Conservation (phyloP, 805 yeast species). For the Pichia thaimueangensis region DNA sequence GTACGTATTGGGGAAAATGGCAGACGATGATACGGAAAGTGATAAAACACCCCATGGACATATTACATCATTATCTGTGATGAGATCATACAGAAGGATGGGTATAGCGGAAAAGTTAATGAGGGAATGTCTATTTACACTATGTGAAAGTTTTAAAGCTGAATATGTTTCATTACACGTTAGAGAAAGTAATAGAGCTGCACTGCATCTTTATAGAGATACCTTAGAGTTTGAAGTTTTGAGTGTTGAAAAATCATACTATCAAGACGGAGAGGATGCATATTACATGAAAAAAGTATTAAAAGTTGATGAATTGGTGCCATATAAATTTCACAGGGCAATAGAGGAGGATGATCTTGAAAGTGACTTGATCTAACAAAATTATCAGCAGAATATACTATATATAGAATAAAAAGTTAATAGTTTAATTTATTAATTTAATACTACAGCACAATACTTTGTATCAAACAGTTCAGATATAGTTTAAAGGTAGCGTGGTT, state of each 20-base stretch:
- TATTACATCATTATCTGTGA: constrained; percentile 86
- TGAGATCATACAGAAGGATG: constrained; percentile 92
- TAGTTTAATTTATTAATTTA: too few relatives aligned
- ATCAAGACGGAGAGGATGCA: constrained; percentile 97
- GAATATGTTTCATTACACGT: constrained; percentile 87
- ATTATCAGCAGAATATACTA: too few relatives aligned
- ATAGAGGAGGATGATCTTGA: constrained; percentile 51
- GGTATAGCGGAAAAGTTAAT: constrained; percentile 90
- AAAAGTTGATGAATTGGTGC: constrained; percentile 52
- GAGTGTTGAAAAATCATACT: constrained; percentile 79
- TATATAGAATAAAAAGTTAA: too few relatives aligned
- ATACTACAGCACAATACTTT: too few relatives aligned
- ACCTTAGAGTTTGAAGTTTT: constrained; percentile 78
- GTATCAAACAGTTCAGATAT: constrained; percentile 7
- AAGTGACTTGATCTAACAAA: constrained; percentile 32
- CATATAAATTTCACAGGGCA: constrained; percentile 47
- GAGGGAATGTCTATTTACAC: constrained; percentile 70
- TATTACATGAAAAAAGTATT: constrained; percentile 83
- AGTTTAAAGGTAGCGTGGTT: constrained; percentile 82
- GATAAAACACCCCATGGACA: constrained; percentile 83
- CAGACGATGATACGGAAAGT: constrained; percentile 62
- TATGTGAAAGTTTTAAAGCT: constrained; percentile 77
- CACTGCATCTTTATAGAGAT: constrained; percentile 83
- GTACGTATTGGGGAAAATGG: constrained; percentile 93
- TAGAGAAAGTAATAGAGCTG: constrained; percentile 89